Base-by-base conservation (phyloP, 768 basidiomycete species). In the Phanerodontia chrysosporium region DNA sequence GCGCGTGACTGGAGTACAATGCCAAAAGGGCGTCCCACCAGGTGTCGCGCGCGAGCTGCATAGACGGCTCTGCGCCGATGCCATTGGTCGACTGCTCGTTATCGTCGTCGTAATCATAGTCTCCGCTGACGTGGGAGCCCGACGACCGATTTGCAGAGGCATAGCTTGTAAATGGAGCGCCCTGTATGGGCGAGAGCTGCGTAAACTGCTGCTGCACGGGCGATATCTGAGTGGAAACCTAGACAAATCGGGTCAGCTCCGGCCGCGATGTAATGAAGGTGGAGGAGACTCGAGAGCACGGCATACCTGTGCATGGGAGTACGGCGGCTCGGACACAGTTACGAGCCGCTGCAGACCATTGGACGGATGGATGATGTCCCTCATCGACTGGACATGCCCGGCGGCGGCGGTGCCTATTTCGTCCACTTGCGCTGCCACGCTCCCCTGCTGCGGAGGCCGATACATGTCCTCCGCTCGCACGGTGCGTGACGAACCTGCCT, bases 21-120 rank as follows among this genome's bases (percentile, higher is more conserved):
- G 75, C 73, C 35, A 89, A 71, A 18, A 91, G 76, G 3, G 80
- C 83, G 66, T 90, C 90, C 85, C 87, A 92, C 90, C 90, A 90
- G 24, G 83, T 84, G 73, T 87, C 84, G 51, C 87, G 86, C 18
- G 78, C 75, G 69, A 88, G 89, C 49, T 80, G 77, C 36, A 88
- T 72, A 9, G 87, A 86, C 7, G 89, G 89, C 61, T 84, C 81
- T 48, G 74, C 53, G 35, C 62, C 64, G 24, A 74, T 60, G 13
- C 53, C 52, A 18, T 18, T 18, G n/a, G 36, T 36, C 7, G 28
- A 44, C n/a, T 53, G 55, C 24, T 61, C 63, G 22, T 49, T 48
- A 21, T 59, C 49, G 24, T 58, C 56, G n/a, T 29, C 42, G 48
- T 44, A 57, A 32, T 52, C 56, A 28, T 56, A 49, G 24, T 51